Evolutionary conservation across 192 early-diverging fungal genomes (phyloP).

Genomic region (Mortierella alpina): DNA sequence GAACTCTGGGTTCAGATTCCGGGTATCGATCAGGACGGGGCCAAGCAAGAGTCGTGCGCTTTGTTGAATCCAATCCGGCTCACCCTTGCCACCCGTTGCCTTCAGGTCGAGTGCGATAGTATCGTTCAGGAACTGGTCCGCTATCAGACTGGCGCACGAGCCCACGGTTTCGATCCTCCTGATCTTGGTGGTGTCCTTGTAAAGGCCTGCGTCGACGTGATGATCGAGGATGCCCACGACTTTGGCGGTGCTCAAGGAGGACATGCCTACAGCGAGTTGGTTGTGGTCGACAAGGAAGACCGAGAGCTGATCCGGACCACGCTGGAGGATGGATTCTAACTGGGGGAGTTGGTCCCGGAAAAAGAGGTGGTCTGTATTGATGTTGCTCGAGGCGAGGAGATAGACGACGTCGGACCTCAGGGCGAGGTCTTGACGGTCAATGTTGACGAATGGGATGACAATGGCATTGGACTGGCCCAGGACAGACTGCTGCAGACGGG

Average conservation of each 20-base stretch:
- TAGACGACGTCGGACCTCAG: conserved; percentile 72
- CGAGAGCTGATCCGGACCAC: conserved; percentile 10
- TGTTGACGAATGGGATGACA: conserved; percentile 68
- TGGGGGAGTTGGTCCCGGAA: conserved; percentile 58
- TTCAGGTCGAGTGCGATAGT: conserved; percentile 17
- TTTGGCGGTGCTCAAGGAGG: conserved; percentile 11
- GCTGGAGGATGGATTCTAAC: background rate
- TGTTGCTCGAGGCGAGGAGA: conserved; percentile 53
- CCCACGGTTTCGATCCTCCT: conserved; percentile 71
- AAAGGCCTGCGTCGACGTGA: conserved; percentile 71
- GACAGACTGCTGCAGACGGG: conserved; percentile 6
- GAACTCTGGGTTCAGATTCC: conserved; percentile 60
- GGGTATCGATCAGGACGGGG: conserved; percentile 78
- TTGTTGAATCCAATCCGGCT: conserved; percentile 23
- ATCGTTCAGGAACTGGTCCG: conserved; percentile 50
- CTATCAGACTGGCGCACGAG: conserved; percentile 66
- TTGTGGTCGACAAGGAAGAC: conserved; percentile 79
- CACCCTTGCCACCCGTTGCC: background rate
- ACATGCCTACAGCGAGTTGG: conserved; percentile 55
- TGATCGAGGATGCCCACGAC: conserved; percentile 78
- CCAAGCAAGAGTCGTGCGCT: conserved; percentile 63
- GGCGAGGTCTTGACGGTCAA: conserved; percentile 67
- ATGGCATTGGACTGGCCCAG: conserved; percentile 4
- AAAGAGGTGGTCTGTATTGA: conserved; percentile 54
- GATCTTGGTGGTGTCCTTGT: conserved; percentile 48